Conservation (phyloP, 108 stramenopile species). For the Cyclotella distinguenda region DNA sequence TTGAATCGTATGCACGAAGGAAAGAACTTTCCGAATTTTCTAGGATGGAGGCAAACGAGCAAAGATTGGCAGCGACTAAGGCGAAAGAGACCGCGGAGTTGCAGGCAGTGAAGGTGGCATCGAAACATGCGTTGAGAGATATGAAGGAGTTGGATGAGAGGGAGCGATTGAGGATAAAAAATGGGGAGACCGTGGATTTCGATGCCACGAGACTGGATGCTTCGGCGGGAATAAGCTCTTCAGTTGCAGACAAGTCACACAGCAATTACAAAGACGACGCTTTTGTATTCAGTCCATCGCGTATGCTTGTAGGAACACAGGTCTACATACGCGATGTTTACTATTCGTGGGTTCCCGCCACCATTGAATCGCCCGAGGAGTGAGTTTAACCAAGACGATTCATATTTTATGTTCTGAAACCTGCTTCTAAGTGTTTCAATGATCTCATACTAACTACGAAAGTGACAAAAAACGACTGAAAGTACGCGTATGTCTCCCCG, state of each 20-base stretch:
- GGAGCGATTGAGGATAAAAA: neutral
- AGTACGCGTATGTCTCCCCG: conserved; percentile 47
- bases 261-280: no score
- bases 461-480: conserved; percentile 42
- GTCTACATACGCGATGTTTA: conserved; percentile 65
- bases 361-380: conserved; percentile 21
- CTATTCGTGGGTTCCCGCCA: conserved; percentile 82
- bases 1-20: neutral
- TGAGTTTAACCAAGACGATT: neutral
- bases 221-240: neutral
- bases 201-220: neutral
- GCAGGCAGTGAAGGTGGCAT: neutral
- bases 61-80: neutral
- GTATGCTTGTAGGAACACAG: conserved; percentile 20
- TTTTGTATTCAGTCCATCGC: conserved; percentile 1
- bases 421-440: no score
- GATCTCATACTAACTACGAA: neutral
- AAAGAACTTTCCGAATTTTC: neutral
- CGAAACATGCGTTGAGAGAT: neutral
- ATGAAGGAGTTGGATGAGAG: conserved; percentile 9
- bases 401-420: no score
- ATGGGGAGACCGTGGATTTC: neutral
- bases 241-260: no score
- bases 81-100: neutral
- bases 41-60: neutral